Evolutionary conservation across 2,329 filamentous ascomycete species (phyloP).

Genomic region (Furcasterigmium sp.): DNA sequence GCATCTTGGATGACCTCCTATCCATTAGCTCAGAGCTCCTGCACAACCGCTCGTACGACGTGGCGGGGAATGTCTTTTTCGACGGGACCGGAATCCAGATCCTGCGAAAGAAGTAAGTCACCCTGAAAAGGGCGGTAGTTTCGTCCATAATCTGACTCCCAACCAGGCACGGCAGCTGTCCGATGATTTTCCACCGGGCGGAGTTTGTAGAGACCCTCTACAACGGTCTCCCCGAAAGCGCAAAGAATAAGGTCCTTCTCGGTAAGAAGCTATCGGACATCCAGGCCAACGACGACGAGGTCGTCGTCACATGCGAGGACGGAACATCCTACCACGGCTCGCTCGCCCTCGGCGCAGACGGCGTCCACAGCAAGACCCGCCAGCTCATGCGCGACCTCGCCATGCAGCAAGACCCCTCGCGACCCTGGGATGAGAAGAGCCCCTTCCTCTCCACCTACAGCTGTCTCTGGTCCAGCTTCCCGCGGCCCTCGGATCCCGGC

Average conservation of each 20-base stretch:
- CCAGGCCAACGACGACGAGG: constrained; percentile 14
- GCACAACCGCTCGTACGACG: neutral
- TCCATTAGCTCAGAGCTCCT: neutral
- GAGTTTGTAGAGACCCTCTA: constrained; percentile 26
- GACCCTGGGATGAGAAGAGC: constrained; percentile 5
- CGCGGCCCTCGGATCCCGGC: constrained; percentile 15
- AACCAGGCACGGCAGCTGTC: constrained; percentile 18
- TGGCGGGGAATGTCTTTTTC: neutral
- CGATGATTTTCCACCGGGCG: constrained; percentile 26
- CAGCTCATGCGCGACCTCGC: constrained; percentile 26
- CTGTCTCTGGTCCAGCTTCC: constrained; percentile 27
- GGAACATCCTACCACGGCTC: constrained; percentile 24
- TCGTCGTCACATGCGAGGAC: constrained; percentile 24
- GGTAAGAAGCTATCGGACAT: constrained; percentile 18
- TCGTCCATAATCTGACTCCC: neutral
- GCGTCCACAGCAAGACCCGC: constrained; percentile 31
- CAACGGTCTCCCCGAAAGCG: constrained; percentile 17
- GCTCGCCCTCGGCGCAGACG: constrained; percentile 36
- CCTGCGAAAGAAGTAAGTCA: neutral
- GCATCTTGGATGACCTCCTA: constrained; percentile 10
- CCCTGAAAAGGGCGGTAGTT: neutral
- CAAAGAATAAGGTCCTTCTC: constrained; percentile 19
- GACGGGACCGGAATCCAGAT: neutral
- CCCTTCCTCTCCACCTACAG: constrained; percentile 20
- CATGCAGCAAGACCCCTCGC: constrained; percentile 7